Evolutionary conservation across 2,329 filamentous ascomycete genomes (phyloP).

Genomic region (Fonsecaea monophora): DNA sequence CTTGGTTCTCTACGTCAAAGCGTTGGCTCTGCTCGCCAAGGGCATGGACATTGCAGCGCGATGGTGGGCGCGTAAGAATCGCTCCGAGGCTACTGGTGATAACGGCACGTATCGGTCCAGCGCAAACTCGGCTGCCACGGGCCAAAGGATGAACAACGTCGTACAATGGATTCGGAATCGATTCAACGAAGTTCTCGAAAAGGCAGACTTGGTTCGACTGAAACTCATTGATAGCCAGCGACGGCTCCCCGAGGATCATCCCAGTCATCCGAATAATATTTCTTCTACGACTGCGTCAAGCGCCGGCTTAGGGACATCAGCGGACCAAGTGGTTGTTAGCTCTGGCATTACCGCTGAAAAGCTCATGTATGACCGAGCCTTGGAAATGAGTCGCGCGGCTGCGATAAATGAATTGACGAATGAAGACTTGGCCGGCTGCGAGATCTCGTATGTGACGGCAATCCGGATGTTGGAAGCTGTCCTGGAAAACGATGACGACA

Average conservation of each 20-base stretch:
- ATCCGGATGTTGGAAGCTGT: constrained; percentile 95
- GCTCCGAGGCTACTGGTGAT: constrained; percentile 64
- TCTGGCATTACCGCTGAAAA: constrained; percentile 93
- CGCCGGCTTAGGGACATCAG: constrained; percentile 67
- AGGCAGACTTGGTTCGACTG: constrained; percentile 90
- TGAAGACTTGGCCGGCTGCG: constrained; percentile 83
- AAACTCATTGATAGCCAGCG: constrained; percentile 87
- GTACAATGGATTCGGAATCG: constrained; percentile 94
- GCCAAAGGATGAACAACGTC: constrained; percentile 82
- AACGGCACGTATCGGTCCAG: constrained; percentile 51
- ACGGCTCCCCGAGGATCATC: constrained; percentile 81
- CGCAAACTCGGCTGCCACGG: constrained; percentile 59
- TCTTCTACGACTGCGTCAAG: constrained; percentile 64
- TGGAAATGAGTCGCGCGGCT: constrained; percentile 94
- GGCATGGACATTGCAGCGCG: constrained; percentile 93
- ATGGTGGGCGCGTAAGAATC: constrained; percentile 86
- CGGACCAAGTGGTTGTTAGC: constrained; percentile 82
- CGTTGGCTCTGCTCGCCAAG: constrained; percentile 84
- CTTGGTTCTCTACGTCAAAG: constrained; percentile 94
- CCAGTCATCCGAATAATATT: constrained; percentile 82
- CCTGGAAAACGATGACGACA: constrained; percentile 76
- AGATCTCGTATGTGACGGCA: constrained; percentile 90
- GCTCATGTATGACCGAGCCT: constrained; percentile 94
- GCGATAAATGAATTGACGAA: constrained; percentile 96
- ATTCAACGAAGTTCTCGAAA: constrained; percentile 97